Percentiles rank a stretch among this genome's conserved stretches.
These are phyloP conservation scores for Phtheirospermum japonicum DNA, from an alignment of 257 asterid genomes.

Conservation along the genomic window DNA sequence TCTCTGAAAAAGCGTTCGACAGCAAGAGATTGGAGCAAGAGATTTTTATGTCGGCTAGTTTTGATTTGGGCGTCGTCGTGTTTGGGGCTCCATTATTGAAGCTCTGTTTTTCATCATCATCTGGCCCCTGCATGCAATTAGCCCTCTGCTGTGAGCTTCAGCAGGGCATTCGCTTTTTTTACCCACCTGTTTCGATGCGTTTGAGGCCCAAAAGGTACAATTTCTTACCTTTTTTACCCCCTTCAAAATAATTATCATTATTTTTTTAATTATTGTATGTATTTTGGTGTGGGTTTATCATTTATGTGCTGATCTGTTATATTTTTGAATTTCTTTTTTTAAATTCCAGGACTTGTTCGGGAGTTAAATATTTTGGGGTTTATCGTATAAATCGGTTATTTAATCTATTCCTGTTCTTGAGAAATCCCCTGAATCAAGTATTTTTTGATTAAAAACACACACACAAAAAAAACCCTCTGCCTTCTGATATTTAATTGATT, in stretches of 20 bases:
- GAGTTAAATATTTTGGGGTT: conserved; percentile 91
- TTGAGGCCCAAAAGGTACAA: conserved; percentile 93
- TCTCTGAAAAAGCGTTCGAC: background rate
- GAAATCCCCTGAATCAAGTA: conserved; percentile 48
- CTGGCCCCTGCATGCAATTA: conserved; percentile 33
- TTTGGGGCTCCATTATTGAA: conserved; percentile 54
- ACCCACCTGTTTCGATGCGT: conserved; percentile 89
- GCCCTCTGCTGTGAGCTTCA: conserved; percentile 60
- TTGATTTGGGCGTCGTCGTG: conserved; percentile 55
- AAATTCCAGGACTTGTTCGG: conserved; percentile 91
- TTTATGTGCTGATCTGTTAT: conserved; percentile 41
- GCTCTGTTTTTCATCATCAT: conserved; percentile 27
- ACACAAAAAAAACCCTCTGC: background rate
- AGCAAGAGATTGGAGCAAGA: conserved; percentile 30
- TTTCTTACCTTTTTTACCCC: background rate
- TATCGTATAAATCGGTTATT: conserved; percentile 77
- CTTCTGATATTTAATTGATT: conserved; percentile 13
- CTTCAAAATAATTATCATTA: background rate
- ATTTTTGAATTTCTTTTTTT: conserved; percentile 4
- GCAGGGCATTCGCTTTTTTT: conserved; percentile 49
- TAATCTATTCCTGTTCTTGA: conserved; percentile 61
- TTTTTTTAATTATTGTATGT: background rate
- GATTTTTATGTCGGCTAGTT: conserved; percentile 51
- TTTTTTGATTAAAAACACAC: background rate
- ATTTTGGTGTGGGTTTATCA: conserved; percentile 21